A percentile compares a stretch with the other conserved stretches of the same genome.
These are phyloP conservation scores for Calonectria leucothoes DNA, from an alignment of 2,329 filamentous ascomycete genomes.

Conservation along the genomic window DNA sequence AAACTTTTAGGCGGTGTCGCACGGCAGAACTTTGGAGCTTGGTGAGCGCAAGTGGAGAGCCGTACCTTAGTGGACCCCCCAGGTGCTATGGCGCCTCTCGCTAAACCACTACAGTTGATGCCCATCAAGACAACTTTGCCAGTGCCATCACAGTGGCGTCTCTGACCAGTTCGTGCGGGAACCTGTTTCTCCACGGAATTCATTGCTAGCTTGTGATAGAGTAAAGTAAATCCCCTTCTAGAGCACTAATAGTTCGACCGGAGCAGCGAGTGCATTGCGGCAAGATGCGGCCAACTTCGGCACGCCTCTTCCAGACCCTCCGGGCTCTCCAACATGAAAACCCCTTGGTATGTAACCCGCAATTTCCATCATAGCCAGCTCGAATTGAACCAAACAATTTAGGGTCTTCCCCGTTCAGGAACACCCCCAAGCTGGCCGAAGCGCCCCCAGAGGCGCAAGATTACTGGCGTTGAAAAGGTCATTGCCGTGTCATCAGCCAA, in stretches of 20 bases:
- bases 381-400: background rate
- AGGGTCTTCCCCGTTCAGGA: slow-evolving; percentile 88
- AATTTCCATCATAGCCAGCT: background rate
- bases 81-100: background rate
- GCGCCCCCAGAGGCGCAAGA: slow-evolving; percentile 82
- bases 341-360: slow-evolving; percentile 73
- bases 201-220: background rate
- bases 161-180: background rate
- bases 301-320: slow-evolving; percentile 50
- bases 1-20: slow-evolving; percentile 64
- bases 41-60: background rate
- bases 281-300: slow-evolving; percentile 52
- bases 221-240: background rate
- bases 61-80: background rate
- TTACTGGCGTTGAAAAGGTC: slow-evolving; percentile 88
- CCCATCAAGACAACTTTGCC: background rate
- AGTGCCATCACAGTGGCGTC: background rate
- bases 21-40: slow-evolving; percentile 54
- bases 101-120: background rate
- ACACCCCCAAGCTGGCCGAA: slow-evolving; percentile 69
- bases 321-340: slow-evolving; percentile 77
- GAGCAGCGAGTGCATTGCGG: too few species aligned
- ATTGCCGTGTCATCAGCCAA: slow-evolving; percentile 98
- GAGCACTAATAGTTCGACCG: background rate
- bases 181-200: background rate